phyloP scores from a whole-genome alignment of 2,329 filamentous ascomycete species.

The Hypoxylon sp. region DNA sequence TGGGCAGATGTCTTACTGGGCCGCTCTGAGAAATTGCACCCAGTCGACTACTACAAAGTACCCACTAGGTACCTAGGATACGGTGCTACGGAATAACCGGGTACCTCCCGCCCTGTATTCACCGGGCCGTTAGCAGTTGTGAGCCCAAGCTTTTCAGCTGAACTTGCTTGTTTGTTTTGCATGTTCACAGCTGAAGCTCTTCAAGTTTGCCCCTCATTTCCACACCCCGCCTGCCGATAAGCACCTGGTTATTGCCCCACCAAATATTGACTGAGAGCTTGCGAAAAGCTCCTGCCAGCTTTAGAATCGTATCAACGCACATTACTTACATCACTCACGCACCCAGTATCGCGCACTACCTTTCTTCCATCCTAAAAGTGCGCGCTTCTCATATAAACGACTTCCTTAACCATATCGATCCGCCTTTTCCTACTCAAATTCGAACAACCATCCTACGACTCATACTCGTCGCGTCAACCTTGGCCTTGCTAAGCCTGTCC shows the following conservation, averaged over 20 bases:
- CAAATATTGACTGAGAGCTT: slow-evolving; percentile 27
- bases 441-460: background rate
- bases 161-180: background rate
- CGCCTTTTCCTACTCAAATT: background rate
- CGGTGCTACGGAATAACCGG: background rate
- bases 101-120: background rate
- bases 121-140: background rate
- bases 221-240: background rate
- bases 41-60: background rate
- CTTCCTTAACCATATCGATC: background rate
- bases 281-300: slow-evolving; percentile 23
- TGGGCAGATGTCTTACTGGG: background rate
- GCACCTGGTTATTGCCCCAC: slow-evolving; percentile 15
- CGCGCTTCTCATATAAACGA: too few species aligned
- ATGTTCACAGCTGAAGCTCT: background rate
- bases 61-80: too few species aligned
- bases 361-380: too few species aligned
- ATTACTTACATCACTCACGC: slow-evolving; percentile 3
- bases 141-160: background rate
- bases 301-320: background rate
- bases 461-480: background rate
- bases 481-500: background rate
- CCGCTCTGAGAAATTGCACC: background rate
- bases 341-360: slow-evolving; percentile 1
- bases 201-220: slow-evolving; percentile 10